Evolutionary conservation across 192 early-diverging fungal genomes (phyloP), one percentile per base, ranked within the genome.

Genomic region (Physocladia obscura): DNA sequence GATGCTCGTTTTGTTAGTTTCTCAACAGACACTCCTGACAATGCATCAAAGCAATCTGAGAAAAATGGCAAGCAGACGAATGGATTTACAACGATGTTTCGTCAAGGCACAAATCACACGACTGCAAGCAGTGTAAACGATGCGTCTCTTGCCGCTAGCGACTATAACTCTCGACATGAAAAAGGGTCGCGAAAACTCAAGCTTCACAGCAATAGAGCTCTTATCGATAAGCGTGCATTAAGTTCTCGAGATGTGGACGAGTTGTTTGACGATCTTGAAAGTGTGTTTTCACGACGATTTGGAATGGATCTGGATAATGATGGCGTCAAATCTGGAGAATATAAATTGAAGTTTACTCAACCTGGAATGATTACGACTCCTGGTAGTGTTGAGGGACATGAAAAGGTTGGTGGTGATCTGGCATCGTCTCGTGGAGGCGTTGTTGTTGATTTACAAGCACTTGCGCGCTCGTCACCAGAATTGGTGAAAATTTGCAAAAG

Each of bases 151-250:
- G n/a, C 17, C 34, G 62, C 62, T 1, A 30, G 24, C 19, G 62
- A 65, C 31, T 65, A 65, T 26, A 47, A 65, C 49, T 49, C 52
- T 19, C 62, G 62, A 49, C 36, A 51, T 49, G 32, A 5, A 11
- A 35, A 22, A 27, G 17, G 17, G 48, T 13, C 30, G 6, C 48
- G 49, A 0, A 21, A 49, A 32, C 4, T 31, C 21, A 21, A 32
- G n/a, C n/a, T 50, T 6, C 48, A 65, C 31, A 13, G 4, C 4
- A 4, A 35, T 11, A 32, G 48, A n/a, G 47, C 34, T 4, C 29
- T 17, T 8, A 57, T 68, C 24, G 65, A 68, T 31, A 68, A 68
- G 34, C 65, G 65, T 22, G 65, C 65, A 8, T 8, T 68, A 24
- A 68, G 65, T 44, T 3, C 51, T 2, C 65, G 65, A 3, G 52